Conservation (phyloP, 176 grass and related monocot species). For the Tuctoria greenei region DNA sequence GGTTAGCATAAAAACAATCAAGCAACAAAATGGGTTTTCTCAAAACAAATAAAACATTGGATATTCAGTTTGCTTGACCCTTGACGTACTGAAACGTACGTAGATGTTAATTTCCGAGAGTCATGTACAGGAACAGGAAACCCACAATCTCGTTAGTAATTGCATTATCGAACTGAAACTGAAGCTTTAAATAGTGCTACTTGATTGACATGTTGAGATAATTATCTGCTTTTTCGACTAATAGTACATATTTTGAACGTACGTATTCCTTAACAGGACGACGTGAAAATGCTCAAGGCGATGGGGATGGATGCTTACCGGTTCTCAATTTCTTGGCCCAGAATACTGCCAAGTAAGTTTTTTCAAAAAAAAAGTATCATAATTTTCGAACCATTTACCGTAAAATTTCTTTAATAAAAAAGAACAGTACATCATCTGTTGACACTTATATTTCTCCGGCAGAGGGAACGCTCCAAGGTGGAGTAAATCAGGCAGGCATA, state of each 20-base stretch:
- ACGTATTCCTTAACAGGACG: neutral
- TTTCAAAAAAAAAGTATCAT: neutral
- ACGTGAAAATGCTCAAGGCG: constrained; percentile 3
- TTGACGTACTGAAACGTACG: neutral
- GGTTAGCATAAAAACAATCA: neutral
- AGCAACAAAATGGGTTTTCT: too few species aligned
- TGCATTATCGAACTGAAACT: too few species aligned
- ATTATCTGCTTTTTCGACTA: too few species aligned
- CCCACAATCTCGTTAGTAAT: too few species aligned
- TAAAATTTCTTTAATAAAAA: too few species aligned
- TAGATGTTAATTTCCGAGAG: too few species aligned
- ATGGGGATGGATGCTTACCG: constrained; percentile 21
- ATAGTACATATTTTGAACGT: too few species aligned
- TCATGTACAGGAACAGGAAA: too few species aligned
- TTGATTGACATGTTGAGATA: too few species aligned
- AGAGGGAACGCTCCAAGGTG: neutral
- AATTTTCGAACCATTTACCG: neutral
- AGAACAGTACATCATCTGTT: too few species aligned
- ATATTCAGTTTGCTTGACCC: neutral
- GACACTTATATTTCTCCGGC: neutral
- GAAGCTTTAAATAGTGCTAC: too few species aligned
- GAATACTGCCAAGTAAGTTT: constrained; percentile 16
- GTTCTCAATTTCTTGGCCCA: constrained; percentile 18
- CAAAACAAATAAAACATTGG: neutral
- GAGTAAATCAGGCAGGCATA: neutral